Base-by-base conservation (phyloP, 148 eudicot genomes). In the Polygonum aviculare region DNA sequence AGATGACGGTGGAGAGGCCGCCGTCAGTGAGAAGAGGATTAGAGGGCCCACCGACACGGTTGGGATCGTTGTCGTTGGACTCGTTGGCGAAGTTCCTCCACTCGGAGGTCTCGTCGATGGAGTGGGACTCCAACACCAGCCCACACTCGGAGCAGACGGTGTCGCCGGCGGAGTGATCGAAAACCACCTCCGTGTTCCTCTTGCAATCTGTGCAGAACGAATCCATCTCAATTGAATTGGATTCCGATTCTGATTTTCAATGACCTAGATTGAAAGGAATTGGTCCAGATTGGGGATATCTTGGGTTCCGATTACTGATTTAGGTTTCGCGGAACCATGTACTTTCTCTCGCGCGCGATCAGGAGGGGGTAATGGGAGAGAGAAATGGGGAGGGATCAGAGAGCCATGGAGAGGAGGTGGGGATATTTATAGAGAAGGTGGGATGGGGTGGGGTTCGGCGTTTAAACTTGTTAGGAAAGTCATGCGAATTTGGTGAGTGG, bases 61-160 rank as follows among this genome's bases (percentile, higher is more conserved):
- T 81, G 39, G 89, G 89, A 77, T 86, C 87, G 59, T 86, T 82
- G 75, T 84, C 89, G 44, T 86, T 86, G n/a, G 89, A 86, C 71
- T 86, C 89, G 73, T 86, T 85, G 8, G 89, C 89, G 73, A 86
- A 86, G 36, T 82, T 86, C 18, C 89, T 77, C 89, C 89, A 86
- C 85, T 86, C 89, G 35, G 89, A 86, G 6, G 85, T 84, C 85
- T 86, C 89, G 51, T 86, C 89, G 19, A 86, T 84, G 14, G 89
- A 84, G 51, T 85, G 83, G 7, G 89, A 83, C 74, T 86, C 89
- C 38, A 86, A 72, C 4, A 86, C 89, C 36, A 86, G 80, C 1
- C 89, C 89, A 15, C 87, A 86, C 84, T 86, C 89, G 31, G 87
- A 84, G 67, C 89, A 86, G 11, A 86, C 89, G 35, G 87, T 86